A percentile compares a stretch with the other conserved stretches of the same genome.
Evolutionary conservation across 73 alveolate genomes (phyloP).

Genomic region (Tetrahymena elliotti): DNA sequence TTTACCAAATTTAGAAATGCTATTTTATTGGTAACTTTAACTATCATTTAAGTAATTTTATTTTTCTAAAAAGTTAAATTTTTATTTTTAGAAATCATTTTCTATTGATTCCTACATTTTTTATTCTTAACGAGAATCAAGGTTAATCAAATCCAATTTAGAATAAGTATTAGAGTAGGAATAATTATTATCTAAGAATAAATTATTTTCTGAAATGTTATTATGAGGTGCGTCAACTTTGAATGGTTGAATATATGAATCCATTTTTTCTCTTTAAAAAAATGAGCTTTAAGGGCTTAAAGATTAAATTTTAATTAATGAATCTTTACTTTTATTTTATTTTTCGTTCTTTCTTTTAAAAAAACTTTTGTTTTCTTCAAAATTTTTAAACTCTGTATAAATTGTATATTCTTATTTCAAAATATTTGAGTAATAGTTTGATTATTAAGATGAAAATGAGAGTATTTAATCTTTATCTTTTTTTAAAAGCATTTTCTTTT

Average conservation of each 20-base stretch:
- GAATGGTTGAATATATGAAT: too few species aligned
- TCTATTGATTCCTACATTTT: not conserved
- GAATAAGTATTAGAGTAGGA: too few species aligned
- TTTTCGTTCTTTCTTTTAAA: too few species aligned
- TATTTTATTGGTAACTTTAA: too few species aligned
- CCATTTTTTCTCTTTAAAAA: too few species aligned
- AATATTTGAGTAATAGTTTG: not conserved
- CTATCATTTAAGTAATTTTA: too few species aligned
- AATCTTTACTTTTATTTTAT: too few species aligned
- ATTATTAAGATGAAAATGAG: not conserved
- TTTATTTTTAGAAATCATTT: too few species aligned
- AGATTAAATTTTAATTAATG: too few species aligned
- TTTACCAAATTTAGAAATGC: not conserved
- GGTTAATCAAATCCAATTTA: not conserved
- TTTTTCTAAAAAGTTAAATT: not conserved
- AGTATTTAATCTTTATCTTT: not conserved
- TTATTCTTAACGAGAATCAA: not conserved
- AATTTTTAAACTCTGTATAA: not conserved
- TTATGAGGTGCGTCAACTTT: too few species aligned
- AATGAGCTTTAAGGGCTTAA: too few species aligned
- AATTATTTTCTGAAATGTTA: not conserved
- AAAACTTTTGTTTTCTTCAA: not conserved
- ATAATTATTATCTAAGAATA: not conserved
- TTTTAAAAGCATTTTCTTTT: too few species aligned
- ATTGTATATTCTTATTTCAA: not conserved